These are phyloP conservation scores for Aphanomyces euteiches DNA, from an alignment of 352 stramenopile species.

Conservation along the genomic window DNA sequence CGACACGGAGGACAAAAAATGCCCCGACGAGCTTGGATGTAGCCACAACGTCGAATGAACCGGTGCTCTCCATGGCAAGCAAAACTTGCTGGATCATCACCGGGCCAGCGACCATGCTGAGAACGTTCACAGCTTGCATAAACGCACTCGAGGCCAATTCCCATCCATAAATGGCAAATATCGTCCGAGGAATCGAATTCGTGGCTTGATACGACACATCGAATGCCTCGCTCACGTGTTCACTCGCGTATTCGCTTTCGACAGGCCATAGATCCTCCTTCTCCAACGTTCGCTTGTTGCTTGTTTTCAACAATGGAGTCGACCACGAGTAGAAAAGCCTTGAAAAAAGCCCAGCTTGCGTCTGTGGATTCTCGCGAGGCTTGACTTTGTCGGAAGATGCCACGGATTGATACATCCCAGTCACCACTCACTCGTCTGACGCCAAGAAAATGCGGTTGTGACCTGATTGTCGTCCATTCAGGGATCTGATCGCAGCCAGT, in stretches of 20 bases:
- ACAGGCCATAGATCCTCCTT: not conserved
- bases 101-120: slow-evolving; percentile 35
- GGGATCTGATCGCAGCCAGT: too few relatives aligned
- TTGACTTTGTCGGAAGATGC: too few relatives aligned
- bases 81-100: slow-evolving; percentile 44
- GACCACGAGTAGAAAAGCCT: not conserved
- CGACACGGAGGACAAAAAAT: not conserved
- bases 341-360: not conserved
- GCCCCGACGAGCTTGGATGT: slow-evolving; percentile 32
- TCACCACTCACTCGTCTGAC: too few relatives aligned
- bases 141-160: slow-evolving; percentile 32
- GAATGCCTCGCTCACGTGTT: not conserved
- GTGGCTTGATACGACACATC: not conserved
- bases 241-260: not conserved
- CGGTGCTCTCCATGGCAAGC: slow-evolving; percentile 33
- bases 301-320: not conserved
- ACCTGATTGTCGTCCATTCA: too few relatives aligned
- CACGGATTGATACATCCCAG: too few relatives aligned
- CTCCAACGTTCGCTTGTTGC: not conserved
- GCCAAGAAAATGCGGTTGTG: too few relatives aligned
- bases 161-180: slow-evolving; percentile 29
- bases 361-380: too few relatives aligned
- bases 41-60: not conserved
- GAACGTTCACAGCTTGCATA: slow-evolving; percentile 27
- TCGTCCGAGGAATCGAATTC: slow-evolving; percentile 31